Evolutionary conservation across 495 filamentous ascomycete genomes (phyloP), one percentile per base, ranked within the genome.

Genomic region (Lepidopterella palustris): DNA sequence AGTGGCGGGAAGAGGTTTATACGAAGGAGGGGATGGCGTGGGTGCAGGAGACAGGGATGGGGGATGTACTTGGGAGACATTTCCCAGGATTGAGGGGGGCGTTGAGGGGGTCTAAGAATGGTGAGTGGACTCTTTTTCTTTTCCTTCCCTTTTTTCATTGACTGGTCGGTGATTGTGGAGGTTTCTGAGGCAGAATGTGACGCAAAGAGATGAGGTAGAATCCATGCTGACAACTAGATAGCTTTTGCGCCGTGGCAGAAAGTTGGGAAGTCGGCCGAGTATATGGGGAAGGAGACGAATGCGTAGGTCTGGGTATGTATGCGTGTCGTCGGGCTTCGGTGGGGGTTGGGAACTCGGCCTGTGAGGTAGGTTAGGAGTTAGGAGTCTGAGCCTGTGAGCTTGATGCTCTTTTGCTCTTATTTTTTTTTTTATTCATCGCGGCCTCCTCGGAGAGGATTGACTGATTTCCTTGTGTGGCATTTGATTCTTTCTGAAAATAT

Each of bases 211-310:
- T 56, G 23, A 11, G 29, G 21, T n/a, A 50, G 27, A n/a, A n/a
- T n/a, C n/a, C n/a, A n/a, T n/a, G n/a, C n/a, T n/a, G n/a, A n/a
- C n/a, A n/a, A n/a, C n/a, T 13, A 11, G 39, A 11, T 21, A 61
- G 68, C 71, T 50, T 76, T 73, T 71, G 71, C 66, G 53, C 74
- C 73, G 57, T 76, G 60, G 65, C 47, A 32, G 23, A 73, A 72
- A 65, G n/a, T 73, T 24, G 60, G 45, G 23, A 60, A 20, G 28
- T 58, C 60, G 21, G 63, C 27, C 32, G 49, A 58, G 58, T 73
- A 75, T 61, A 53, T 49, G 25, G 71, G 72, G 3, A 62, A 63
- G 29, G 70, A 74, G 64, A 75, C 66, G 15, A 71, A 61, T 55
- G 13, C 51, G 10, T 54, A 23, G 23, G 13, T 15, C 13, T 4